phyloP scores from a whole-genome alignment of 106 monocot species.

The Narthecium ossifragum region DNA sequence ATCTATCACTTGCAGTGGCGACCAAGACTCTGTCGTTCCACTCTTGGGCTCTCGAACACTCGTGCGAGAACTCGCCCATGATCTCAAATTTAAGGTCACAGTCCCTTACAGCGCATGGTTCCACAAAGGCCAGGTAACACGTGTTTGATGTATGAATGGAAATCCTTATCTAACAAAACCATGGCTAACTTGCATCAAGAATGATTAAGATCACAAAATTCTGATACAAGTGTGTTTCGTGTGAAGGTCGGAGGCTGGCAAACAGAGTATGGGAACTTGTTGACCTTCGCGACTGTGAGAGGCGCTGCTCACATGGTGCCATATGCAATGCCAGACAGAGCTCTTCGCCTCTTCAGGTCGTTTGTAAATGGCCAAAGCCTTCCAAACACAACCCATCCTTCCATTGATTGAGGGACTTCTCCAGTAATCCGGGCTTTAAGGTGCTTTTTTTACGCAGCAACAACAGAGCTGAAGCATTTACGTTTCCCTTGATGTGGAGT shows the following conservation, averaged over 20 bases:
- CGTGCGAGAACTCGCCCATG: conserved; percentile 72
- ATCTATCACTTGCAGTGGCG: conserved; percentile 74
- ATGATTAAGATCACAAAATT: neutral
- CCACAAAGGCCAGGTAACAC: conserved; percentile 87
- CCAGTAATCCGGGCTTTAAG: neutral
- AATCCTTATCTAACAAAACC: too few species aligned
- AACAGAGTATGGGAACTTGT: conserved; percentile 72
- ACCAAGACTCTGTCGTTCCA: conserved; percentile 95
- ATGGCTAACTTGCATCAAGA: too few species aligned
- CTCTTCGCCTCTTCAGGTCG: conserved; percentile 59
- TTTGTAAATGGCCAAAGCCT: conserved; percentile 50
- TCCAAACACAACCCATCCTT: conserved; percentile 55
- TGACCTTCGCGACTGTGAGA: conserved; percentile 87
- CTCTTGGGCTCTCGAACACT: conserved; percentile 75
- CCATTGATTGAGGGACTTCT: conserved; percentile 11
- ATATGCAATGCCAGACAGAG: conserved; percentile 68
- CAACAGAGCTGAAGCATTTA: too few species aligned
- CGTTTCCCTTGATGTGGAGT: too few species aligned
- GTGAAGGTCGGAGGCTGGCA: conserved; percentile 72
- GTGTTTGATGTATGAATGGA: too few species aligned
- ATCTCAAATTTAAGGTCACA: conserved; percentile 40
- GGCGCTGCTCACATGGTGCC: conserved; percentile 94
- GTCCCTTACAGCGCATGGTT: conserved; percentile 86
- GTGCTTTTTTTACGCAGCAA: too few species aligned
- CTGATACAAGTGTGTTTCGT: neutral